These are phyloP conservation scores for Alternaria gaisen DNA, from an alignment of 2,329 filamentous ascomycete species.

Conservation along the genomic window DNA sequence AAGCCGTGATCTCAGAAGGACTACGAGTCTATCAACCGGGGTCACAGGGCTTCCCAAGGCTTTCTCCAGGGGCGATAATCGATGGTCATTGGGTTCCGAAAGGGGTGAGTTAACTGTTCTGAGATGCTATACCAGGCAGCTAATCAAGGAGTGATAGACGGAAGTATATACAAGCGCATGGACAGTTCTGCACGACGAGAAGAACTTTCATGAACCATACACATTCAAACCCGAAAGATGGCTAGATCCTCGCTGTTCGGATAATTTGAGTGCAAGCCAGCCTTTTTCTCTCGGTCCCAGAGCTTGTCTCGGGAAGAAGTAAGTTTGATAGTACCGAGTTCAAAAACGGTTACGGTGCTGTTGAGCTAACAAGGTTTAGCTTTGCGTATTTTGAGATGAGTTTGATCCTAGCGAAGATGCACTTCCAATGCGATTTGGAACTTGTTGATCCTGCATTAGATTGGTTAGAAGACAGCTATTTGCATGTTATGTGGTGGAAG, in stretches of 20 bases:
- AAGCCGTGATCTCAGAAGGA: not conserved
- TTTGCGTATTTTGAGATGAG: not conserved
- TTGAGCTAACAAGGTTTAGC: not conserved
- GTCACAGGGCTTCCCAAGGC: constrained; percentile 1
- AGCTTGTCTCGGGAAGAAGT: not conserved
- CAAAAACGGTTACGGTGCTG: not conserved
- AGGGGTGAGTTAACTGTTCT: not conserved
- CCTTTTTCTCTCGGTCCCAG: not conserved
- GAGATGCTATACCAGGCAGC: not conserved
- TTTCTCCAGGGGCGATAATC: not conserved
- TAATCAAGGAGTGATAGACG: not conserved
- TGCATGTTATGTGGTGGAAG: constrained; percentile 9
- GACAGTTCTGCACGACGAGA: not conserved
- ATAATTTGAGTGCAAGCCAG: not conserved
- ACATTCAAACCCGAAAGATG: constrained; percentile 4
- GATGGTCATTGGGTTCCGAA: not conserved
- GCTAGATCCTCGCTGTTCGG: not conserved
- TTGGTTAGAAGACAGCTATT: not conserved
- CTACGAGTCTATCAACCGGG: not conserved
- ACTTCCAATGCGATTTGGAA: not conserved
- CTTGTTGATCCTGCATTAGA: not conserved
- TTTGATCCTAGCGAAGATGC: constrained; percentile 1
- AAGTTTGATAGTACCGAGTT: not conserved
- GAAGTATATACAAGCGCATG: constrained; percentile 1
- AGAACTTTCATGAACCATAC: not conserved